Conservation (phyloP, 2,329 filamentous ascomycete species). For the Thermothelomyces thermophilus region DNA sequence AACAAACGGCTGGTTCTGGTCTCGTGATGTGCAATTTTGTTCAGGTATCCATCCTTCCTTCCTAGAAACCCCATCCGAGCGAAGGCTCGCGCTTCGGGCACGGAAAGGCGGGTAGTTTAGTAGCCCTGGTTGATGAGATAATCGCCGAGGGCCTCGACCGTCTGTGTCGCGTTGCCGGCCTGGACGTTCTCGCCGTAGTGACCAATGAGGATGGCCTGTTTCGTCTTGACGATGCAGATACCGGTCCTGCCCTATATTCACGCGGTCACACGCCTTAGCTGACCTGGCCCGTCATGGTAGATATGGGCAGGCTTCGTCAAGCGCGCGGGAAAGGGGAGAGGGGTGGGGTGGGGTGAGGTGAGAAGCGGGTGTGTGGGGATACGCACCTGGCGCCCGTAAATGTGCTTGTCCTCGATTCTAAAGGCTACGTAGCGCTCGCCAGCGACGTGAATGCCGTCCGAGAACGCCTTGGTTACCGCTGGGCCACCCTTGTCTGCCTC, state of each 20-base stretch:
- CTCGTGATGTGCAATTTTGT: neutral
- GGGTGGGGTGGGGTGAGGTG: neutral
- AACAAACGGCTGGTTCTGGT: neutral
- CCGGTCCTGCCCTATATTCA: slow-evolving; percentile 62
- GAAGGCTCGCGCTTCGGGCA: neutral
- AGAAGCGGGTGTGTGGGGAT: neutral
- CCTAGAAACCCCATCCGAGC: neutral
- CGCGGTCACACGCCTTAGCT: neutral
- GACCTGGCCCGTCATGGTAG: neutral
- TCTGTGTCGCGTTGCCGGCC: slow-evolving; percentile 68
- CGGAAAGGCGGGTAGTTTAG: slow-evolving; percentile 41
- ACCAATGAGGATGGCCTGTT: slow-evolving; percentile 78
- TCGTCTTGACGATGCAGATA: slow-evolving; percentile 77
- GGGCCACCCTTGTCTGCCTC: slow-evolving; percentile 28
- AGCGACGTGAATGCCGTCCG: slow-evolving; percentile 66
- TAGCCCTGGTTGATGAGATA: slow-evolving; percentile 77
- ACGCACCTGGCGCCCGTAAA: slow-evolving; percentile 83
- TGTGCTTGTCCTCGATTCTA: slow-evolving; percentile 66
- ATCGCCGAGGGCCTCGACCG: slow-evolving; percentile 77
- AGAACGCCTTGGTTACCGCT: slow-evolving; percentile 59
- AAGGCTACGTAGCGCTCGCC: slow-evolving; percentile 74
- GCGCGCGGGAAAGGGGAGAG: neutral
- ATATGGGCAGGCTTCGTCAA: neutral
- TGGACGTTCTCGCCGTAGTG: slow-evolving; percentile 72
- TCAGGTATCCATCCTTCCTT: slow-evolving; percentile 6